Conservation (phyloP, 768 basidiomycete genomes). For the Tulasnella sp. region DNA sequence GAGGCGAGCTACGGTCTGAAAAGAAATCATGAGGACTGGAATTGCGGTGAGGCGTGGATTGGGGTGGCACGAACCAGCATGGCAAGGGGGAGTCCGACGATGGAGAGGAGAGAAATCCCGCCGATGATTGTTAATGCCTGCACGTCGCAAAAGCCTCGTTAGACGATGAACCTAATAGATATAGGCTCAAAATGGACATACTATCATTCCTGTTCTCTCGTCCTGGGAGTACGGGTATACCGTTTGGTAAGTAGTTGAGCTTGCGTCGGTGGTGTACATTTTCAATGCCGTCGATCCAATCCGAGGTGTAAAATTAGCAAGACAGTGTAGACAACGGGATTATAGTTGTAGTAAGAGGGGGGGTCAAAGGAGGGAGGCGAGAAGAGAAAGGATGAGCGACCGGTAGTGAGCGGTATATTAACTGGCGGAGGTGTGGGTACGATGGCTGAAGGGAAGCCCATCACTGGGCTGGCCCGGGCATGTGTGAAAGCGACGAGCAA, state of each 20-base stretch:
- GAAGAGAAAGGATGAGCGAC: not conserved
- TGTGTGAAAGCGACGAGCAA: not conserved
- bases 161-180: not conserved
- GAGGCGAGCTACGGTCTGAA: not conserved
- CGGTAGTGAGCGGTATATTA: not conserved
- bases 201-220: constrained; percentile 16
- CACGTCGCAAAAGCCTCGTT: not conserved
- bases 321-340: not conserved
- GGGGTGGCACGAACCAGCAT: not conserved
- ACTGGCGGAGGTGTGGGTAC: not conserved
- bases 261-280: not conserved
- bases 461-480: not conserved
- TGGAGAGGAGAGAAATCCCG: constrained; percentile 2
- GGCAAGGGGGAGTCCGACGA: not conserved
- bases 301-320: not conserved
- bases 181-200: not conserved
- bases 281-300: not conserved
- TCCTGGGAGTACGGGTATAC: constrained; percentile 2
- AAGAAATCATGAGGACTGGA: not conserved
- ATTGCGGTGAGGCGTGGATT: not conserved
- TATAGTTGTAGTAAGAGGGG: not conserved
- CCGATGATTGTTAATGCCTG: not conserved
- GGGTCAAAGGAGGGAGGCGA: constrained; percentile 2
- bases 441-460: constrained; percentile 7
- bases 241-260: not conserved